phyloP scores from a whole-genome alignment of 164 flowering plant species.

The Umbilicus rupestris region DNA sequence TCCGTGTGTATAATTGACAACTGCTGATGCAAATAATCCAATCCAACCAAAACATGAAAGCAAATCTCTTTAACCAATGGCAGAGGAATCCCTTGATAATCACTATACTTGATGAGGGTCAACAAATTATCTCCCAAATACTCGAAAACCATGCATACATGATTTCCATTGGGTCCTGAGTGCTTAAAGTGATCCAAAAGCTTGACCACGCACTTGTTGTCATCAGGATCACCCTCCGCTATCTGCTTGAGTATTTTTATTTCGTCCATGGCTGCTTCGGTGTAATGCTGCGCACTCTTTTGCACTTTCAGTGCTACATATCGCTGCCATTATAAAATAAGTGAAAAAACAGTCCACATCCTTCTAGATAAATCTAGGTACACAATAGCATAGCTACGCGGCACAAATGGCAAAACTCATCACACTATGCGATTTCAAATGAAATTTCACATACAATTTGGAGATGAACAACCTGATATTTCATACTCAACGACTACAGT shows the following conservation, averaged over 20 bases:
- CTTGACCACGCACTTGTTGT: constrained; percentile 71
- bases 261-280: constrained; percentile 78
- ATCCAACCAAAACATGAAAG: constrained; percentile 55
- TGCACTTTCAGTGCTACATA: constrained; percentile 69
- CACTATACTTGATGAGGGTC: constrained; percentile 71
- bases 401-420: no score
- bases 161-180: constrained; percentile 90
- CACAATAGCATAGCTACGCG: not conserved
- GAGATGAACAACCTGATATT: no score
- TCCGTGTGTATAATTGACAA: constrained; percentile 88
- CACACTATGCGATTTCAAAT: no score
- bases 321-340: constrained; percentile 21
- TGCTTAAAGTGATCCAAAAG: constrained; percentile 87
- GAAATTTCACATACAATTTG: no score
- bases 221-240: constrained; percentile 74
- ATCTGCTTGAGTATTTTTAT: constrained; percentile 70
- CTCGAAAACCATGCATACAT: constrained; percentile 90
- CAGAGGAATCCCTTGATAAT: constrained; percentile 64
- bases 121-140: constrained; percentile 83
- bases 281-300: constrained; percentile 71
- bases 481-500: no score
- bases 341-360: no score
- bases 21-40: constrained; percentile 73
- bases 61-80: constrained; percentile 69
- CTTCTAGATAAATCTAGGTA: no score